Evolutionary conservation across 306 rosid genomes (phyloP).

Genomic region (Hippophae rhamnoides): DNA sequence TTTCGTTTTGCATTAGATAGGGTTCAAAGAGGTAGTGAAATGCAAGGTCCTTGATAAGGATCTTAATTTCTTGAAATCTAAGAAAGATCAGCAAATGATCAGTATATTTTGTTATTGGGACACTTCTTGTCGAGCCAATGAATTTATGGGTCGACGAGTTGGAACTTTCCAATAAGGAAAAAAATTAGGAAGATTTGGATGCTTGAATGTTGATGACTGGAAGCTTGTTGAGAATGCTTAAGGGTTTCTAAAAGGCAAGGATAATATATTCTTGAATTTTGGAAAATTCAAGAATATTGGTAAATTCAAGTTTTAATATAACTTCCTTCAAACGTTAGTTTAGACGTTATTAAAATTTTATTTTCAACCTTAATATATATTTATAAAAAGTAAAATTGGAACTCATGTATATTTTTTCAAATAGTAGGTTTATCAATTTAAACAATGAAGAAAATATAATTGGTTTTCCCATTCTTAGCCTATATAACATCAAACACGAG

Average conservation of each 20-base stretch:
- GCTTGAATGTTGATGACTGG: slow-evolving; percentile 92
- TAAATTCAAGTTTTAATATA: slow-evolving; percentile 10
- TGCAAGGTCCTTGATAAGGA: slow-evolving; percentile 87
- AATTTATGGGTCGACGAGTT: slow-evolving; percentile 36
- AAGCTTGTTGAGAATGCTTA: slow-evolving; percentile 79
- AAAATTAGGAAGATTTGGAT: slow-evolving; percentile 87
- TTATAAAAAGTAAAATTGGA: too few relatives aligned
- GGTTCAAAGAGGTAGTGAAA: slow-evolving; percentile 84
- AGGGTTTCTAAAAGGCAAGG: slow-evolving; percentile 40
- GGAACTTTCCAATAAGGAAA: slow-evolving; percentile 45
- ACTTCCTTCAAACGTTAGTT: not conserved
- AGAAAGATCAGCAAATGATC: slow-evolving; percentile 27
- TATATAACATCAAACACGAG: too few relatives aligned
- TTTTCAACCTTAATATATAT: too few relatives aligned
- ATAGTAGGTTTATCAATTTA: too few relatives aligned
- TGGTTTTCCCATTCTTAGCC: too few relatives aligned
- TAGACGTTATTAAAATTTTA: too few relatives aligned
- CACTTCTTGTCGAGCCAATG: slow-evolving; percentile 24
- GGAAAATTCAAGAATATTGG: slow-evolving; percentile 87
- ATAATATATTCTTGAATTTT: slow-evolving; percentile 67
- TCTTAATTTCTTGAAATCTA: slow-evolving; percentile 52
- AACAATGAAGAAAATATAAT: too few relatives aligned
- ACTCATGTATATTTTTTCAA: too few relatives aligned
- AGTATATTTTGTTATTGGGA: slow-evolving; percentile 8
- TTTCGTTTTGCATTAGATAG: not conserved